Evolutionary conservation across 2,329 filamentous ascomycete species (phyloP).

Genomic region (Fusarium praegraminearum): DNA sequence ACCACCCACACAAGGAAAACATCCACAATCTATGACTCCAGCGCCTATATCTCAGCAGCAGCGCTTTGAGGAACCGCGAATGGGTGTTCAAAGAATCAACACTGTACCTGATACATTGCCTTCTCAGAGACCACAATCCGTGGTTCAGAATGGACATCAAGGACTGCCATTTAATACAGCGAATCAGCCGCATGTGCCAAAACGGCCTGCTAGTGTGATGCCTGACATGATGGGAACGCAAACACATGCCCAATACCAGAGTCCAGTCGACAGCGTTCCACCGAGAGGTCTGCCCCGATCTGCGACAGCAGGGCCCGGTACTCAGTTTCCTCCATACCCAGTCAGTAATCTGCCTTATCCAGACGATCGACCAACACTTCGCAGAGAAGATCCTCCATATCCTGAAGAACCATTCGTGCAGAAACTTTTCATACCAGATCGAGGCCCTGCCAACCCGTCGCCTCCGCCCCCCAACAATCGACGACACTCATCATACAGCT

Average conservation of each 20-base stretch:
- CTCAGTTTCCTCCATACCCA: conserved; percentile 34
- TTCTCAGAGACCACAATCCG: conserved; percentile 34
- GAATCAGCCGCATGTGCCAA: conserved; percentile 23
- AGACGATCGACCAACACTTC: conserved; percentile 9
- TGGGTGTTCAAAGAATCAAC: conserved; percentile 40
- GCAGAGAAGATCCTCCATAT: conserved; percentile 15
- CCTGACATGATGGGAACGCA: conserved; percentile 38
- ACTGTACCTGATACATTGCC: conserved; percentile 42
- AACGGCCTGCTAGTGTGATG: conserved; percentile 40
- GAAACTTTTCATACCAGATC: neutral
- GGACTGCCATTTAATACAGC: neutral
- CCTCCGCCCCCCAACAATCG: conserved; percentile 20
- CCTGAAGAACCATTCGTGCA: conserved; percentile 32
- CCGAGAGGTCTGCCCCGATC: conserved; percentile 35
- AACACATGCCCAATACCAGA: conserved; percentile 26
- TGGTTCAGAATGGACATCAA: conserved; percentile 19
- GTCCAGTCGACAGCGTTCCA: conserved; percentile 28
- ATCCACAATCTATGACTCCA: conserved; percentile 46
- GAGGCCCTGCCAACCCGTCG: neutral
- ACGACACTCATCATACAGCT: conserved; percentile 46
- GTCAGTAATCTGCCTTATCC: conserved; percentile 34
- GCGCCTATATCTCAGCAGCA: conserved; percentile 38
- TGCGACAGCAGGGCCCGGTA: conserved; percentile 34
- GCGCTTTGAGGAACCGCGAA: conserved; percentile 34
- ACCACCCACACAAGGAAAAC: conserved; percentile 41